Percentiles rank a stretch among this genome's conserved stretches.
Conservation (phyloP, 1,284 basidiomycete genomes). For the Leccinum insolens region DNA sequence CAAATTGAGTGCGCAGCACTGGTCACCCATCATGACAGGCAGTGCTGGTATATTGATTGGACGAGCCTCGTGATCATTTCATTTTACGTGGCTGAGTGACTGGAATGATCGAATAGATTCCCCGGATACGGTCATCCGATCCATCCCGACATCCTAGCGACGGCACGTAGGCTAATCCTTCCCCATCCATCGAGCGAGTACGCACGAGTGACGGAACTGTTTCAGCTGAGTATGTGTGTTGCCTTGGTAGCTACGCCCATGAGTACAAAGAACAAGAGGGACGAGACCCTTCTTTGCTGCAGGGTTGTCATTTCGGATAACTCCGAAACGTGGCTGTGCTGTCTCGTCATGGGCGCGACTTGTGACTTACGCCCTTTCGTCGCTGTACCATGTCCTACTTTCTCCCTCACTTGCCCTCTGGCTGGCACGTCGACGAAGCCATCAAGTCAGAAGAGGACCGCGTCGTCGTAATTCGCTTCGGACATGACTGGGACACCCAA, state of each 20-base stretch:
- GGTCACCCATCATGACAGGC: slow-evolving; percentile 4
- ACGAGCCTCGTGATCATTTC: neutral
- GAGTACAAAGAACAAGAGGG: neutral
- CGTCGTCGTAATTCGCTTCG: slow-evolving; percentile 94
- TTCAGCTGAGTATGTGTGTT: neutral
- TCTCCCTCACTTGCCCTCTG: slow-evolving; percentile 89
- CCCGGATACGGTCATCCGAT: neutral
- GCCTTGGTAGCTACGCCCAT: neutral
- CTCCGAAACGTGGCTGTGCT: slow-evolving; percentile 10
- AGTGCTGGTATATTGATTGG: slow-evolving; percentile 5
- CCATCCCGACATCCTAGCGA: neutral
- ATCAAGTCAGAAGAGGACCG: slow-evolving; percentile 98
- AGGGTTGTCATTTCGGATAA: neutral
- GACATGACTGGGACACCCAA: slow-evolving; percentile 92
- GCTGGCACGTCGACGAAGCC: slow-evolving; percentile 98
- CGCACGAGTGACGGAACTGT: neutral
- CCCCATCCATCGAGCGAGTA: neutral
- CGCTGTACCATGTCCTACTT: slow-evolving; percentile 73
- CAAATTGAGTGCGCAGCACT: neutral
- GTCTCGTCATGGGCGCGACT: neutral
- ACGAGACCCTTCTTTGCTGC: neutral
- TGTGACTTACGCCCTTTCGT: neutral
- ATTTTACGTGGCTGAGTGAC: slow-evolving; percentile 6
- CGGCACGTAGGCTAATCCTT: neutral
- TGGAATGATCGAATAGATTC: neutral